phyloP scores from a whole-genome alignment of 495 filamentous ascomycete genomes.

The Neurospora discreta region DNA sequence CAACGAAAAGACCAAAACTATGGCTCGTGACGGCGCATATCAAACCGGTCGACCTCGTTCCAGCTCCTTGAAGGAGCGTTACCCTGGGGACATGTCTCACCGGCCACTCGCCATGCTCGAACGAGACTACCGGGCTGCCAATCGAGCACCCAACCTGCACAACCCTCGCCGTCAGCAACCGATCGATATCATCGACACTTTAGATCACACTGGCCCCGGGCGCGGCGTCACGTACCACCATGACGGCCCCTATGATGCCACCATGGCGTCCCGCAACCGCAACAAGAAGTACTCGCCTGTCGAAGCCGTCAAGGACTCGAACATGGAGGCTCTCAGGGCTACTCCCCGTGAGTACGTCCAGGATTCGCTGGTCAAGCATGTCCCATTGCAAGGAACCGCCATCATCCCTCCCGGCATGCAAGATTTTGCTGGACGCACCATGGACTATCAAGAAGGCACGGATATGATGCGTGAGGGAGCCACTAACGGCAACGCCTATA shows the following conservation, averaged over 20 bases:
- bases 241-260: constrained; percentile 85
- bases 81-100: constrained; percentile 48
- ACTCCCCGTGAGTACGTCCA: constrained; percentile 71
- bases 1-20: not conserved
- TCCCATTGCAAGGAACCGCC: constrained; percentile 78
- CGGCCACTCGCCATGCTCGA: constrained; percentile 51
- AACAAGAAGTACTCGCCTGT: constrained; percentile 54
- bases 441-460: constrained; percentile 76
- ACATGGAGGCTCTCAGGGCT: constrained; percentile 67
- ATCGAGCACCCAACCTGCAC: constrained; percentile 48
- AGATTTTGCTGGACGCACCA: constrained; percentile 54
- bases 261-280: constrained; percentile 59
- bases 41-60: constrained; percentile 18
- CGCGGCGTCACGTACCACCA: constrained; percentile 66
- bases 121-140: constrained; percentile 45
- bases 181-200: constrained; percentile 69
- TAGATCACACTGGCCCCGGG: constrained; percentile 47
- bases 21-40: constrained; percentile 1
- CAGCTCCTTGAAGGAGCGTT: constrained; percentile 46
- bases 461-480: constrained; percentile 67
- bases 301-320: constrained; percentile 63
- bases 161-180: constrained; percentile 45
- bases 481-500: constrained; percentile 50
- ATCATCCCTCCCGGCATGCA: constrained; percentile 58
- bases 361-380: constrained; percentile 62